Evolutionary conservation across 495 filamentous ascomycete genomes (phyloP).

Genomic region (Trichoderma orchidacearum): DNA sequence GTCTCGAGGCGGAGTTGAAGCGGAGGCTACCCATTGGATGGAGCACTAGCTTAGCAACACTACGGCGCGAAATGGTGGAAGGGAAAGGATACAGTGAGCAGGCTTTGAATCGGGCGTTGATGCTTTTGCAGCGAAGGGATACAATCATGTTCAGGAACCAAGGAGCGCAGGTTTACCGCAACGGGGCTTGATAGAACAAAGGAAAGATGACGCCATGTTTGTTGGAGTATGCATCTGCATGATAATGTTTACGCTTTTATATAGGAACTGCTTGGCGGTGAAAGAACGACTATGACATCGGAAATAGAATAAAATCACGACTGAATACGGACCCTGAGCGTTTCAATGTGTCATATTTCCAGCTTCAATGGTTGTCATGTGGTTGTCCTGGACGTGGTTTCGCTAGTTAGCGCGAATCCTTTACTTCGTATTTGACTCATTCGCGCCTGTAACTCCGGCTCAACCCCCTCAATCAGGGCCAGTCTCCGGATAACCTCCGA

Average conservation of each 20-base stretch:
- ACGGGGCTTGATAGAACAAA: conserved; percentile 21
- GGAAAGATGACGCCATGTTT: too few species aligned
- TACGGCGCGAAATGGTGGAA: conserved; percentile 83
- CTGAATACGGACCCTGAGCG: too few species aligned
- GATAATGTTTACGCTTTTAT: neutral
- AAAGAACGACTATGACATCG: neutral
- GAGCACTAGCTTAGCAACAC: conserved; percentile 76
- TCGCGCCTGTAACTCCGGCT: neutral
- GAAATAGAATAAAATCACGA: neutral
- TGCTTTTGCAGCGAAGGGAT: conserved; percentile 76
- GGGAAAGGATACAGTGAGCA: conserved; percentile 77
- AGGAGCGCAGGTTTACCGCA: conserved; percentile 78
- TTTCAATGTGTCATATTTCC: neutral
- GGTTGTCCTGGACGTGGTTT: neutral
- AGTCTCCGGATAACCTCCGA: too few species aligned
- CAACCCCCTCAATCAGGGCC: neutral
- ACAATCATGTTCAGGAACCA: conserved; percentile 85
- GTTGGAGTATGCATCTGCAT: neutral
- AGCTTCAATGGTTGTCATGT: neutral
- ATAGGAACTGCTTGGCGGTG: neutral
- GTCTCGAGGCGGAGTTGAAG: conserved; percentile 85
- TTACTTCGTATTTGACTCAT: neutral
- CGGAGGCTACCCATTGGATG: conserved; percentile 85
- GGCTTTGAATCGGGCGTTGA: conserved; percentile 68
- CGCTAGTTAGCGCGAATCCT: neutral